phyloP scores from a whole-genome alignment of 1,284 basidiomycete species.

The Trametes versicolor region DNA sequence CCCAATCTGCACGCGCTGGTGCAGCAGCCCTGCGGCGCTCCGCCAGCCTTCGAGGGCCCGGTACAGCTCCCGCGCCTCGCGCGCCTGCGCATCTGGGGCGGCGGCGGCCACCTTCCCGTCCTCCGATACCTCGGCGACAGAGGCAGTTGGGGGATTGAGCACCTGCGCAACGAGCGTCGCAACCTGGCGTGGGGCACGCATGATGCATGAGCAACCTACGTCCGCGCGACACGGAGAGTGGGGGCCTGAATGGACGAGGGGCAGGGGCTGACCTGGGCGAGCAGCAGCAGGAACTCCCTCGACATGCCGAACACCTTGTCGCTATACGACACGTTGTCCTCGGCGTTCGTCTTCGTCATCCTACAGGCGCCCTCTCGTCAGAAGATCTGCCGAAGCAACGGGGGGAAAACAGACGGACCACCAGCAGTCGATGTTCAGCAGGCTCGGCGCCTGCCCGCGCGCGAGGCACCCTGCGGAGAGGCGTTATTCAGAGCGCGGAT shows the following conservation, averaged over 20 bases:
- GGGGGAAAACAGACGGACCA: conserved; percentile 44
- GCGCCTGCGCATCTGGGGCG: conserved; percentile 20
- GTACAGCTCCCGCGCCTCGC: conserved; percentile 40
- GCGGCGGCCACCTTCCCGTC: conserved; percentile 27
- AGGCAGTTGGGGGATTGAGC: conserved; percentile 17
- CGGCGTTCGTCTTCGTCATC: conserved; percentile 46
- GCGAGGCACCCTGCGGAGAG: conserved; percentile 49
- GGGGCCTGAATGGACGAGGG: background rate
- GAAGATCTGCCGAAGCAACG: conserved; percentile 19
- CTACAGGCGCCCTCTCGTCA: conserved; percentile 25
- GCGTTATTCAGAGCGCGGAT: background rate
- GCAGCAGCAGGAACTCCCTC: conserved; percentile 44
- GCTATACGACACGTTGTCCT: conserved; percentile 46
- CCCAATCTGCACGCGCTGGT: conserved; percentile 41
- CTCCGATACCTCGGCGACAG: conserved; percentile 31
- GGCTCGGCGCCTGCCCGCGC: conserved; percentile 50
- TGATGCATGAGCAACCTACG: background rate
- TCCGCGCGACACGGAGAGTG: conserved; percentile 3
- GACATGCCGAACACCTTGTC: conserved; percentile 60
- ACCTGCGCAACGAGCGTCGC: conserved; percentile 39
- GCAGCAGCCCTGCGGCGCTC: conserved; percentile 37
- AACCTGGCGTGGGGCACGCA: conserved; percentile 30
- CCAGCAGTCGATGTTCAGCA: conserved; percentile 53
- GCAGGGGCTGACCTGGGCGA: conserved; percentile 44
- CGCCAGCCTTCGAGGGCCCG: conserved; percentile 40